These are phyloP conservation scores for Globisporangium radiosum DNA, from an alignment of 352 stramenopile genomes.

Conservation along the genomic window DNA sequence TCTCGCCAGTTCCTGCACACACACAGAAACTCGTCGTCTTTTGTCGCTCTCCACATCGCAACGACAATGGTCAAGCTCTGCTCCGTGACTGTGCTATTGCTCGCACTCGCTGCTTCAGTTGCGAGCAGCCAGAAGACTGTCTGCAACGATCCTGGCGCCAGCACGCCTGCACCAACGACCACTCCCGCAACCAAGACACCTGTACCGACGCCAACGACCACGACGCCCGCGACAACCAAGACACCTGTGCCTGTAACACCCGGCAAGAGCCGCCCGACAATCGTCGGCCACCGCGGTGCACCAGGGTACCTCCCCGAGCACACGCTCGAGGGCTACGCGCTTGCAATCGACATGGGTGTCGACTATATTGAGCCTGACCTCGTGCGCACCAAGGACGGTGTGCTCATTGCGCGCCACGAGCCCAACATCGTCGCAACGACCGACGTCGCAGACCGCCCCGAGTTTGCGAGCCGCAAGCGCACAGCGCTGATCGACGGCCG, in stretches of 20 bases:
- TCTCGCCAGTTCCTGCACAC: neutral
- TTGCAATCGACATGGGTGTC: constrained; percentile 85
- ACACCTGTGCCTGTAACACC: neutral
- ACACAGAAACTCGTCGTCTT: neutral
- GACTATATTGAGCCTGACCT: constrained; percentile 92
- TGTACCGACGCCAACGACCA: neutral
- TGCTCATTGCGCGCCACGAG: constrained; percentile 85
- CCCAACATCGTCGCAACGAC: constrained; percentile 88
- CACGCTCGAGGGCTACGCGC: constrained; percentile 82
- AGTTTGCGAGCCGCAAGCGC: constrained; percentile 61
- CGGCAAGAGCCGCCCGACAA: constrained; percentile 40
- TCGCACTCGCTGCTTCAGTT: neutral
- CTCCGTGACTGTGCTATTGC: neutral
- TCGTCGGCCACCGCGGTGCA: constrained; percentile 81
- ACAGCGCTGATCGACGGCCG: constrained; percentile 57
- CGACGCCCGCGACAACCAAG: neutral
- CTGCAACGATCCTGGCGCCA: neutral
- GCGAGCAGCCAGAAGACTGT: neutral
- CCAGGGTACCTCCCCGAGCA: constrained; percentile 89
- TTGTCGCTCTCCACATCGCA: neutral
- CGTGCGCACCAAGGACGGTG: constrained; percentile 76
- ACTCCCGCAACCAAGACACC: neutral
- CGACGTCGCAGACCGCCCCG: constrained; percentile 67
- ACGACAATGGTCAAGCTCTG: constrained; percentile 1
- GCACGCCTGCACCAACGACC: neutral